phyloP scores from a whole-genome alignment of 2,329 filamentous ascomycete genomes.

The Xylaria sp. region DNA sequence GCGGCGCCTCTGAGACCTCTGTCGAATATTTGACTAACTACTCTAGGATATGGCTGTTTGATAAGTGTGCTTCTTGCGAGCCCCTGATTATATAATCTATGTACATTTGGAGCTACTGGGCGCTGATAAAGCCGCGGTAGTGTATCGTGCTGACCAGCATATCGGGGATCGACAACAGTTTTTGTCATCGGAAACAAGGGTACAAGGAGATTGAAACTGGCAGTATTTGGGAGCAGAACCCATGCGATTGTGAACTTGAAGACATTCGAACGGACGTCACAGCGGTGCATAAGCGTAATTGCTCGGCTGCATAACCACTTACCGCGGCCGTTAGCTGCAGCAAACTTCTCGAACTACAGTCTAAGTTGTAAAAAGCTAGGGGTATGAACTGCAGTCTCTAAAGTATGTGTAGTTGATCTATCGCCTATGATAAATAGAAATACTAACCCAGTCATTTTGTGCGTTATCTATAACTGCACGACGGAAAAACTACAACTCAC shows the following conservation, averaged over 20 bases:
- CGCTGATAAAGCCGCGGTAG: neutral
- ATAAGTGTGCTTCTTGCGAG: no score
- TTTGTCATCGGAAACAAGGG: neutral
- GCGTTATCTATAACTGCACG: neutral
- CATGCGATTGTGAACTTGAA: neutral
- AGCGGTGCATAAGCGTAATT: neutral
- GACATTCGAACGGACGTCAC: neutral
- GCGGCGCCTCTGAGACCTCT: neutral
- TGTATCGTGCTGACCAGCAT: neutral
- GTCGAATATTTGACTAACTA: no score
- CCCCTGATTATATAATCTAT: no score
- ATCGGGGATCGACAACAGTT: neutral
- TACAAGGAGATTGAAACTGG: neutral
- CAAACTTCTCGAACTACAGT: neutral
- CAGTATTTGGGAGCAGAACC: no score
- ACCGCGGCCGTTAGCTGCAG: neutral
- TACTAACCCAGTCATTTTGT: neutral
- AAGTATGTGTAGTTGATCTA: neutral
- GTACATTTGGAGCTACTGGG: neutral
- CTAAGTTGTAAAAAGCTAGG: neutral
- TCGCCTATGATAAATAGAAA: neutral
- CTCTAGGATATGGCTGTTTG: no score
- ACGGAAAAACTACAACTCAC: neutral
- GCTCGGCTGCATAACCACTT: neutral
- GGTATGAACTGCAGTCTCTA: neutral